Conservation (phyloP, 2,329 filamentous ascomycete species). For the Colletotrichum euphorbiae region DNA sequence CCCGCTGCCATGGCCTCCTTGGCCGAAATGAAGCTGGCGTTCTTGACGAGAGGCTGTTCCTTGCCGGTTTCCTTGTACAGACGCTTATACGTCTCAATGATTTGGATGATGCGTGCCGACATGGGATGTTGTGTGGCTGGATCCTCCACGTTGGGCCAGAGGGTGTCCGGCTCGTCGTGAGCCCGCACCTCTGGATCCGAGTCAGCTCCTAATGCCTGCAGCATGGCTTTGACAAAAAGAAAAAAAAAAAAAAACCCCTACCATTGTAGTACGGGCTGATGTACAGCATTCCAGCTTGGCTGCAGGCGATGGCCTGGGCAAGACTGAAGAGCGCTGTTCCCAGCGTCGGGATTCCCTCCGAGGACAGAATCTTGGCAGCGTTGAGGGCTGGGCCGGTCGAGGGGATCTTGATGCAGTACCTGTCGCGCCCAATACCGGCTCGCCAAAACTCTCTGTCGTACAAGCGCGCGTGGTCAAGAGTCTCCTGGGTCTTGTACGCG, state of each 20-base stretch:
- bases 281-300: constrained; percentile 59
- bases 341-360: constrained; percentile 59
- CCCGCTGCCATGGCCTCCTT: constrained; percentile 59
- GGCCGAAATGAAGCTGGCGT: constrained; percentile 57
- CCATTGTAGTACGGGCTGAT: constrained; percentile 64
- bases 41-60: constrained; percentile 60
- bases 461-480: constrained; percentile 58
- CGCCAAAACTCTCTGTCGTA: constrained; percentile 60
- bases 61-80: constrained; percentile 60
- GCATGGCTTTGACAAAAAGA: neutral
- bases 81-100: constrained; percentile 58
- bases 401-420: constrained; percentile 64
- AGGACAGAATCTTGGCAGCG: constrained; percentile 55
- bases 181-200: constrained; percentile 53
- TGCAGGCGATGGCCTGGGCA: constrained; percentile 61
- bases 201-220: constrained; percentile 12
- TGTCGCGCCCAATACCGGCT: constrained; percentile 57
- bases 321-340: constrained; percentile 61
- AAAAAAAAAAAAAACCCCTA: constrained; percentile 38
- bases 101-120: constrained; percentile 59
- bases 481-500: constrained; percentile 58
- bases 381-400: constrained; percentile 60
- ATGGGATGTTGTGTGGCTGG: constrained; percentile 60
- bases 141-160: constrained; percentile 61
- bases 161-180: constrained; percentile 51